Conservation (phyloP, 202 grass and related monocot genomes). For the Eragrostis tef region DNA sequence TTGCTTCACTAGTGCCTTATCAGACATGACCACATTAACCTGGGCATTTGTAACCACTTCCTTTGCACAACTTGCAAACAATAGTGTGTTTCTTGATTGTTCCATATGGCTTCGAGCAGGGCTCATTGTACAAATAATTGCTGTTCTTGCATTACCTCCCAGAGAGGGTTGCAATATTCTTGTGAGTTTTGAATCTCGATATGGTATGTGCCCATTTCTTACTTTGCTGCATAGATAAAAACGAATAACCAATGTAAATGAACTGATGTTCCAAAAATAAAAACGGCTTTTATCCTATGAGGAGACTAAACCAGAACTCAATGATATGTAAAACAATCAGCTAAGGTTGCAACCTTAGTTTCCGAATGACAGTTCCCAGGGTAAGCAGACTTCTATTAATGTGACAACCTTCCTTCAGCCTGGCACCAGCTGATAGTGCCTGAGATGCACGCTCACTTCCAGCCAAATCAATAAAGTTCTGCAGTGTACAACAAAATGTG, state of each 20-base stretch:
- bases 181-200: conserved; percentile 97
- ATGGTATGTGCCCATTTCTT: conserved; percentile 94
- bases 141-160: conserved; percentile 92
- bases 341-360: conserved; percentile 71
- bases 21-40: conserved; percentile 92
- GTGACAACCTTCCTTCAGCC: conserved; percentile 96
- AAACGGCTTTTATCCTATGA: conserved; percentile 3
- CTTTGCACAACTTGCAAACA: conserved; percentile 92
- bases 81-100: conserved; percentile 89
- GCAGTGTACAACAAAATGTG: conserved; percentile 46
- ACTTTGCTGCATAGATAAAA: conserved; percentile 73
- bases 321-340: conserved; percentile 15
- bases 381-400: conserved; percentile 98
- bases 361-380: conserved; percentile 89
- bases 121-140: conserved; percentile 96
- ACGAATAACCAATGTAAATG: conserved; percentile 38
- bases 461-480: conserved; percentile 99
- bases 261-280: conserved; percentile 21
- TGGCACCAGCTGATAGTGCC: conserved; percentile 80
- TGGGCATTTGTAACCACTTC: conserved; percentile 93
- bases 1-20: conserved; percentile 95
- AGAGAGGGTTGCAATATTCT: conserved; percentile 88
- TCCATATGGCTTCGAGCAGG: conserved; percentile 85
- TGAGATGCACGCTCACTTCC: conserved; percentile 95
- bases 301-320: conserved; percentile 34